Evolutionary conservation across 306 rosid species (phyloP), one percentile per base, ranked within the genome.

Genomic region (Medicago lupulina): DNA sequence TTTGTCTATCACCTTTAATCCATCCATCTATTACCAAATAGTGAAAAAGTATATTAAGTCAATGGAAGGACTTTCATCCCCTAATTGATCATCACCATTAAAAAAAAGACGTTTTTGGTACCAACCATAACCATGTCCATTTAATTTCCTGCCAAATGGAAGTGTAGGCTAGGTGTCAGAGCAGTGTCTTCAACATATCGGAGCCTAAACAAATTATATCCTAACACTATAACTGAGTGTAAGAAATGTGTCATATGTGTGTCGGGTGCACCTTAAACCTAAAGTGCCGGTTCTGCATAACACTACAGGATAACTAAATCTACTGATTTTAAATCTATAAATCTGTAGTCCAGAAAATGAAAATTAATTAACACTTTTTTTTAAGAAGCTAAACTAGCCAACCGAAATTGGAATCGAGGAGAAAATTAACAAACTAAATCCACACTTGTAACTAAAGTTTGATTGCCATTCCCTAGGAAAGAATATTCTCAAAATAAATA

Each of bases 251-350:
- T 58, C 17, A 9, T 12, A 13, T 31, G 38, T 15, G 34, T 58
- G 16, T 57, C 63, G 9, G 41, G 28, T 18, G 28, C 38, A 11
- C 41, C 39, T 28, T 60, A 62, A 62, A 62, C 67, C 19, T 15
- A 6, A 62, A 68, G 17, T 8, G 11, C 34, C 18, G 7, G 73
- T 3, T 18, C 9, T 12, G 13, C 18, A 43, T 67, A 36, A 49
- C 74, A 28, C 61, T 49, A 31, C n/a, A 70, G 28, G 75, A 70
- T 16, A 31, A 16, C 25, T 34, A 50, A 49, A 10, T 70, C 63
- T 70, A 70, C 18, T 34, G 17, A n/a, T 53, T 51, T 70, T 31
- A 16, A 34, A 34, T 34, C 47, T 7, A 36, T 23, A 15, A 55
- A 55, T 13, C 51, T 40, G 15, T 36, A 57, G 36, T 39, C 12